Evolutionary conservation across 208 protist species (phyloP).

Genomic region (Trypanosomatidae sp.): DNA sequence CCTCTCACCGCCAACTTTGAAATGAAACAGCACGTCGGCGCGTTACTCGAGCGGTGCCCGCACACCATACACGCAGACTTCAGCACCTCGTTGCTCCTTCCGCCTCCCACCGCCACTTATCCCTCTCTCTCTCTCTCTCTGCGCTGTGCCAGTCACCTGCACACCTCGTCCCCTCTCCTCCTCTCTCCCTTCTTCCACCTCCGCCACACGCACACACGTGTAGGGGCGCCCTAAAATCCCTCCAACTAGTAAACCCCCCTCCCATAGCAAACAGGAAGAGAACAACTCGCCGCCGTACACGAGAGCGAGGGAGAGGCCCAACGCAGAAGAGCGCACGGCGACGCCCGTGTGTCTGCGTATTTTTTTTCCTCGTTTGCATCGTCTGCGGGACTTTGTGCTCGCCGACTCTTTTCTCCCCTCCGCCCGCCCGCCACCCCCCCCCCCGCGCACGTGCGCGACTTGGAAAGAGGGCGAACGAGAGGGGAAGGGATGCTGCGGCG

Average conservation of each 20-base stretch:
- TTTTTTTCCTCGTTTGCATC: neutral
- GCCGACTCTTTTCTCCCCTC: neutral
- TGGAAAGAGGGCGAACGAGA: neutral
- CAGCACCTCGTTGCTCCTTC: neutral
- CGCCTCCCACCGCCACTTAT: neutral
- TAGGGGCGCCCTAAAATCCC: neutral
- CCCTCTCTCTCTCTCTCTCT: neutral
- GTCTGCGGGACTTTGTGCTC: too few species aligned
- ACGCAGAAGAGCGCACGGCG: too few species aligned
- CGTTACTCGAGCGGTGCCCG: neutral
- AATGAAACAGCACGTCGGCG: neutral
- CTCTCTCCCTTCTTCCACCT: neutral
- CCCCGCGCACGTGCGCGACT: neutral
- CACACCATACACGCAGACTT: neutral
- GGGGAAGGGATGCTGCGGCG: slow-evolving; percentile 38
- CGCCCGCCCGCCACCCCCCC: neutral
- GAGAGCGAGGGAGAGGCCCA: neutral
- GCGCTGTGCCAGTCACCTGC: neutral
- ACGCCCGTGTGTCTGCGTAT: neutral
- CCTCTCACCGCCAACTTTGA: neutral
- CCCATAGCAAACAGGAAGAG: too few species aligned
- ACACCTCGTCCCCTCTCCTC: neutral
- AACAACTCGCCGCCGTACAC: neutral
- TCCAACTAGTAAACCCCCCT: too few species aligned
- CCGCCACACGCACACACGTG: neutral